phyloP scores from a whole-genome alignment of 1,139 yeast species.

The Nakaseomyces glabratus region DNA sequence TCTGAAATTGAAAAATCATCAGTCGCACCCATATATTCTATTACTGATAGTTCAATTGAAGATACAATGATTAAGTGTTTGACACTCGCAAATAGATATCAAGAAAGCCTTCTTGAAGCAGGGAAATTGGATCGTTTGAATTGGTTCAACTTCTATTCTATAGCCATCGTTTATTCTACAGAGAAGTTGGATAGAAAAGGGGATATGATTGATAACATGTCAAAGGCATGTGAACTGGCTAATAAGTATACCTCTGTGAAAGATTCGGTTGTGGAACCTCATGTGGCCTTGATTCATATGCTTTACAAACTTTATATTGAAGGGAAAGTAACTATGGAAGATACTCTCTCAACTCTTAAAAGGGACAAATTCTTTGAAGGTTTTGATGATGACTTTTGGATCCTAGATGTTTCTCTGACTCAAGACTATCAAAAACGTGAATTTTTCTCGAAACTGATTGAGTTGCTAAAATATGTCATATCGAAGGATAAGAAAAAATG shows the following conservation, averaged over 20 bases:
- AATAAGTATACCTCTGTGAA: conserved; percentile 35
- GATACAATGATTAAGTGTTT: conserved; percentile 32
- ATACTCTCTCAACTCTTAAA: conserved; percentile 37
- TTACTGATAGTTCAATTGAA: conserved; percentile 24
- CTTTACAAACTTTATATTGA: conserved; percentile 44
- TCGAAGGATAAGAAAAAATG: conserved; percentile 71
- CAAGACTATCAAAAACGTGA: conserved; percentile 12
- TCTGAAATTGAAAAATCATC: neutral
- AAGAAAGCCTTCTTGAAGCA: conserved; percentile 1
- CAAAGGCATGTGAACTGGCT: conserved; percentile 38
- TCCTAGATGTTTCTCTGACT: conserved; percentile 10
- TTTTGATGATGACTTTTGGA: conserved; percentile 20
- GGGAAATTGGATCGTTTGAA: conserved; percentile 15
- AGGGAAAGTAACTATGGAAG: conserved; percentile 31
- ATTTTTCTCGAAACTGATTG: conserved; percentile 32
- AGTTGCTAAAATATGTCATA: conserved; percentile 36
- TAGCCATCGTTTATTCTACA: conserved; percentile 53
- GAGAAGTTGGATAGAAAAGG: conserved; percentile 28
- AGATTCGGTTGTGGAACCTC: conserved; percentile 63
- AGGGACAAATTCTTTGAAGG: conserved; percentile 31
- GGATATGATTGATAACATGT: conserved; percentile 35
- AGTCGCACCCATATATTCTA: conserved; percentile 12
- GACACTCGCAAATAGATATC: conserved; percentile 36
- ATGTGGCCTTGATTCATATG: conserved; percentile 43
- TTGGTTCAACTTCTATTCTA: conserved; percentile 56